Evolutionary conservation across 1,139 yeast species (phyloP).

Genomic region (Torulaspora pretoriensis): DNA sequence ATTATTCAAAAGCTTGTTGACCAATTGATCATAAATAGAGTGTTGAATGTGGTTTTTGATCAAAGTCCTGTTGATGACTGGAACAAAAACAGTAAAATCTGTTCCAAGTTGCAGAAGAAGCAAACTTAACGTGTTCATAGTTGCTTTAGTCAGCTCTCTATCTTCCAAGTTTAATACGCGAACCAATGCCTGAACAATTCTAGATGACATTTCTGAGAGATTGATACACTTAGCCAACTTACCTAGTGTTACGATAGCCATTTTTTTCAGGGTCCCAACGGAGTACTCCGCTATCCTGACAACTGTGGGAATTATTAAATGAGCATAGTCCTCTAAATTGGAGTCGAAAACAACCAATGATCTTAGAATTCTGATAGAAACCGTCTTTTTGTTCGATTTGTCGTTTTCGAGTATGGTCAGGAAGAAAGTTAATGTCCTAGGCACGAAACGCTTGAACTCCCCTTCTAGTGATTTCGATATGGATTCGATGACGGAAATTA

Average conservation of each 20-base stretch:
- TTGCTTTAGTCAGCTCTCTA: slow-evolving; percentile 60
- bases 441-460: slow-evolving; percentile 81
- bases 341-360: slow-evolving; percentile 88
- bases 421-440: slow-evolving; percentile 71
- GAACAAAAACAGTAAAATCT: slow-evolving; percentile 83
- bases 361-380: slow-evolving; percentile 73
- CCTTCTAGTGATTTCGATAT: slow-evolving; percentile 85
- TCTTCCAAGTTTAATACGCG: slow-evolving; percentile 57
- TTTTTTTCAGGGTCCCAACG: slow-evolving; percentile 52
- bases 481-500: slow-evolving; percentile 76
- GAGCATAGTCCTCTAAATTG: slow-evolving; percentile 83
- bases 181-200: slow-evolving; percentile 82
- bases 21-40: slow-evolving; percentile 74
- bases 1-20: slow-evolving; percentile 72
- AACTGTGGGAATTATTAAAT: slow-evolving; percentile 77
- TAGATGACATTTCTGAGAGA: slow-evolving; percentile 82
- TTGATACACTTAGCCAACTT: slow-evolving; percentile 70
- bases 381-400: slow-evolving; percentile 55
- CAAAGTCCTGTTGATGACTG: slow-evolving; percentile 72
- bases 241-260: slow-evolving; percentile 83
- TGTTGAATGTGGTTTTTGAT: slow-evolving; percentile 63
- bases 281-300: slow-evolving; percentile 77
- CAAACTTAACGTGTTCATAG: slow-evolving; percentile 78
- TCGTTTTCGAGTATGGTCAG: slow-evolving; percentile 78
- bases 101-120: slow-evolving; percentile 75